These are phyloP conservation scores for Hypoxylon lienhwacheense DNA, from an alignment of 495 filamentous ascomycete species.

Conservation along the genomic window DNA sequence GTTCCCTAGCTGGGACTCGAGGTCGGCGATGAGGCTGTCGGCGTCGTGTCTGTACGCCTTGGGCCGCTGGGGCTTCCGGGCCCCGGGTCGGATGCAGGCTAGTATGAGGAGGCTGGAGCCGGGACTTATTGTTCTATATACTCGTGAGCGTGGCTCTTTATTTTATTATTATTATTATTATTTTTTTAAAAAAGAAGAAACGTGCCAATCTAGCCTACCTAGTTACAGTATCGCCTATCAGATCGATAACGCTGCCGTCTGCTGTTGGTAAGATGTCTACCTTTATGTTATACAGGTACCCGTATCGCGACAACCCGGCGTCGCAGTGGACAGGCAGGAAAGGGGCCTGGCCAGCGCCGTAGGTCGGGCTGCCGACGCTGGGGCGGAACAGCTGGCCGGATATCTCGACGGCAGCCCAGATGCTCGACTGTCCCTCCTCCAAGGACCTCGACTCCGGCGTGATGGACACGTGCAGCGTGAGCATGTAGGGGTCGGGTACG, in stretches of 20 bases:
- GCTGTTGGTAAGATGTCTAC: conserved; percentile 41
- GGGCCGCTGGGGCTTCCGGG: conserved; percentile 4
- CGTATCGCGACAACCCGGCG: conserved; percentile 37
- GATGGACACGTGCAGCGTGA: conserved; percentile 47
- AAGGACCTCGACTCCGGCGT: conserved; percentile 58
- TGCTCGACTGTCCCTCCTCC: conserved; percentile 31
- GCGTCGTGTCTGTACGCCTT: conserved; percentile 41
- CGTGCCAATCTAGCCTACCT: not conserved
- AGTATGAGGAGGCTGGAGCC: conserved; percentile 46
- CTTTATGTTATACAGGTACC: conserved; percentile 47
- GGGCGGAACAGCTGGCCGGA: conserved; percentile 41
- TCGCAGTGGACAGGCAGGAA: conserved; percentile 13
- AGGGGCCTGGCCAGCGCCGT: conserved; percentile 5
- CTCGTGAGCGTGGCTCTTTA: conserved; percentile 7
- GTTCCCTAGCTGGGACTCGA: conserved; percentile 53
- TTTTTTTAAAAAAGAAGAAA: too few species aligned
- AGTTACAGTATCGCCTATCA: conserved; percentile 37
- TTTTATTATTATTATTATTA: too few species aligned
- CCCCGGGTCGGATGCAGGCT: conserved; percentile 39
- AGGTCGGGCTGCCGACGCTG: not conserved
- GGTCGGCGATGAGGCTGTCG: conserved; percentile 53
- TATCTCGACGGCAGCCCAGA: conserved; percentile 55
- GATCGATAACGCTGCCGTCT: conserved; percentile 41
- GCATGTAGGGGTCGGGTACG: conserved; percentile 38
- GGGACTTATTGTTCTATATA: conserved; percentile 39